Evolutionary conservation across 805 yeast genomes (phyloP), one percentile per base, ranked within the genome.

Genomic region (Kodamaea kakaduensis): DNA sequence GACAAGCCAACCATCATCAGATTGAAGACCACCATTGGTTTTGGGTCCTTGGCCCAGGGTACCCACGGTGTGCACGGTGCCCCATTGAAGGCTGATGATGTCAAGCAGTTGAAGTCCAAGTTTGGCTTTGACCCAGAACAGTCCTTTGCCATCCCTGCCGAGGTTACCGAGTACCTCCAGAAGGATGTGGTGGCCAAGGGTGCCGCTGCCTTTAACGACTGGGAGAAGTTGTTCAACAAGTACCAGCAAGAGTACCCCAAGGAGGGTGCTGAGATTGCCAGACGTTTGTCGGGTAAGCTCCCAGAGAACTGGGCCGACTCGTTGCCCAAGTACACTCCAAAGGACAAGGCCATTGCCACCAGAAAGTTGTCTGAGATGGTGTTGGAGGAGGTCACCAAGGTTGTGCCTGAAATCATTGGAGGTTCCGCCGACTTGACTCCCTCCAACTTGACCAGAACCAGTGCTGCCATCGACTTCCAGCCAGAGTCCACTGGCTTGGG

Each of bases 401-500:
- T 50, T 30, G 48, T 90, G 36, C 97, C 97, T 37, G 96, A 88
- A 73, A 69, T 90, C 46, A 69, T 90, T 57, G 97, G 97, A 70
- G 98, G 98, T 58, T 89, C 97, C 48, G 98, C 98, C 41, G 98
- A 90, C 69, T 78, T 90, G 70, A 90, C 97, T 40, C 94, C 95
- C 50, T 90, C 97, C 38, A 93, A 90, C 78, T 76, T 87, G 71
- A 89, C 97, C 57, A 80, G 93, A 75, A 78, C 90, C 74, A 61
- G 75, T 53, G 81, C 69, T 45, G 86, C 94, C 43, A 77, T 76
- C 48, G 96, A 89, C 67, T 90, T 89, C 89, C 96, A 93, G 77
- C 85, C 93, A 37, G 85, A 87, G 37, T 56, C 77, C 38, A 67
- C 87, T 41, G 79, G 79, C 31, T 69, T 86, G 49, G 97, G 97